Evolutionary conservation across 768 basidiomycete species (phyloP).

Genomic region (Mycena maculata): DNA sequence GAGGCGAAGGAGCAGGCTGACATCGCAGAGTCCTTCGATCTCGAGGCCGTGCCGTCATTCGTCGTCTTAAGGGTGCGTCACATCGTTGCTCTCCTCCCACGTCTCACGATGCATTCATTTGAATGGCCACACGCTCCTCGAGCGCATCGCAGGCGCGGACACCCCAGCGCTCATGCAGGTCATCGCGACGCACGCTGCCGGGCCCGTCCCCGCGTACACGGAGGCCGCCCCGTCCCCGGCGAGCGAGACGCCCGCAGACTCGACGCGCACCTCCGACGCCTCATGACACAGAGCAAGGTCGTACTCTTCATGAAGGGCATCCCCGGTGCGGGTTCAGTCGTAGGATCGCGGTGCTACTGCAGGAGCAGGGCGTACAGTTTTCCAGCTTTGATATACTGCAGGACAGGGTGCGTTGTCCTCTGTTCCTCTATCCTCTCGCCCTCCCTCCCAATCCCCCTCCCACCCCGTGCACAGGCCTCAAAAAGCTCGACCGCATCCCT

Average conservation of each 20-base stretch:
- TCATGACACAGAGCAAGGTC: slow-evolving; percentile 86
- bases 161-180: slow-evolving; percentile 69
- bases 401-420: slow-evolving; percentile 71
- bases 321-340: slow-evolving; percentile 90
- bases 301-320: slow-evolving; percentile 94
- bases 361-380: slow-evolving; percentile 73
- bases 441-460: not conserved
- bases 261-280: slow-evolving; percentile 64
- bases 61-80: slow-evolving; percentile 79
- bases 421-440: not conserved
- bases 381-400: slow-evolving; percentile 85
- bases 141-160: slow-evolving; percentile 84
- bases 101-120: not conserved
- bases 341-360: slow-evolving; percentile 75
- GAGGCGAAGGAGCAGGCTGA: slow-evolving; percentile 86
- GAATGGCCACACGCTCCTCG: slow-evolving; percentile 90
- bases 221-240: slow-evolving; percentile 14
- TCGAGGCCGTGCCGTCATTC: slow-evolving; percentile 90
- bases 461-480: slow-evolving; percentile 60
- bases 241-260: slow-evolving; percentile 75
- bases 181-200: slow-evolving; percentile 68
- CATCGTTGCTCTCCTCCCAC: not conserved
- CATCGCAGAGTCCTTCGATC: slow-evolving; percentile 92
- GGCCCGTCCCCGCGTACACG: slow-evolving; percentile 39
- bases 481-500: slow-evolving; percentile 81